Base-by-base conservation (phyloP, 2,329 filamentous ascomycete species). In the Epichloe sibirici region DNA sequence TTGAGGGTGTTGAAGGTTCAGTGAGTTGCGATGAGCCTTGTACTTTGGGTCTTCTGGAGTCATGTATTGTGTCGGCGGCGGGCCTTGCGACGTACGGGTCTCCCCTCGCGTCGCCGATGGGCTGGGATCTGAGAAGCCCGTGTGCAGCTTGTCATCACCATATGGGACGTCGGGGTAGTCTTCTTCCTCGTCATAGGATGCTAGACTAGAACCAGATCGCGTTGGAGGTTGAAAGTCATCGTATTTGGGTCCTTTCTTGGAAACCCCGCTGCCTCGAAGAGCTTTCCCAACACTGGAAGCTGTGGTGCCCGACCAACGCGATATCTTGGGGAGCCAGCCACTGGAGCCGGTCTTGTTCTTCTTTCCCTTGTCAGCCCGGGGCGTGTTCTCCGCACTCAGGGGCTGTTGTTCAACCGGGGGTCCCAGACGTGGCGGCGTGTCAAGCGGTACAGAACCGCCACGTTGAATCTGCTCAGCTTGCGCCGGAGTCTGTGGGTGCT, bases 291-390 rank as follows among this genome's bases (percentile, higher is more conserved):
- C 82, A 55, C 89, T 95, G 0, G 90, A 95, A 4, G 90, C 81
- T 0, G 93, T 98, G 2, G 91, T 97, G 71, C 94, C 93, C 0
- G 91, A 97, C 93, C 93, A 98, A 44, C 93, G 82, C 5, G 93
- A 97, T 57, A 95, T 90, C 72, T 95, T 96, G 25, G 90, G 90
- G 56, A 95, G 86, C 74, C 81, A 83, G 49, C 79, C 75, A 0
- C 87, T 88, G 0, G 89, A 93, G 53, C 83, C 86, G 1, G 88
- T 91, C 66, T 95, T 95, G 71, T 94, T 87, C 71, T 95, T 96
- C 67, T 86, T 88, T 56, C 81, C 79, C 69, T 87, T 89, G 5
- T 88, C 85, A 1, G 79, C 82, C 42, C 65, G 65, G 11, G 89
- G 88, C 0, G 88, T 95, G 56, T 90, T 88, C 56, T 94, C 90